Evolutionary conservation across 83 land plant genomes (phyloP), one percentile per base, ranked within the genome.

Genomic region (Larix sibirica): DNA sequence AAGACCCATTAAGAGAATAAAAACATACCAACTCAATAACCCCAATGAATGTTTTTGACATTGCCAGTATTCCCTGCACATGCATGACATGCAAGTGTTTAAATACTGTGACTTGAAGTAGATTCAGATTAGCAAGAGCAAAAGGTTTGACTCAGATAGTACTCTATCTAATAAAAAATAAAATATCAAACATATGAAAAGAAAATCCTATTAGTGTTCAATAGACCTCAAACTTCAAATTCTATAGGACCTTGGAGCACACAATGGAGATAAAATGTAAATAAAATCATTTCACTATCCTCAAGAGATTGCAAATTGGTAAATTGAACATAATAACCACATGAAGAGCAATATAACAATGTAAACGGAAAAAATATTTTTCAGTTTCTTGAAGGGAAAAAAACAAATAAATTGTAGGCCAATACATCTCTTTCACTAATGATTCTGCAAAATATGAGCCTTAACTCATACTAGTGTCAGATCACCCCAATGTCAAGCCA

Each of bases 41-140:
- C 14, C 90, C 88, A 63, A 88, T 78, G 80, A 88, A 88, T n/a
- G 85, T 88, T 76, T 62, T 88, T 69, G 83, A 86, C 90, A 88
- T 88, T 60, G 90, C 81, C 79, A 88, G 50, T 38, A 88, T 88
- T 26, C 90, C 90, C 84, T 83, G 63, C 36, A 77, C 60, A 75
- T 24, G 59, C 28, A 75, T 75, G 4, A 50, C 16, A 75, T 50
- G 14, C 4, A 23, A 23, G 20, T 47, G 24, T 23, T 23, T 75
- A 23, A 75, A 2, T 75, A 50, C 28, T 18, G 14, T 23, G 7
- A 12, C 23, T 74, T 74, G 28, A 8, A 21, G 17, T 47, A 24
- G 33, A 75, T 21, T 44, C 28, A 4, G 33, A 21, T 7, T 50
- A 12, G 21, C 31, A 75, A 75, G 78, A 75, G 26, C 23, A 75